Evolutionary conservation across 768 basidiomycete genomes (phyloP), one percentile per base, ranked within the genome.

Genomic region (Termitomyces sp.): DNA sequence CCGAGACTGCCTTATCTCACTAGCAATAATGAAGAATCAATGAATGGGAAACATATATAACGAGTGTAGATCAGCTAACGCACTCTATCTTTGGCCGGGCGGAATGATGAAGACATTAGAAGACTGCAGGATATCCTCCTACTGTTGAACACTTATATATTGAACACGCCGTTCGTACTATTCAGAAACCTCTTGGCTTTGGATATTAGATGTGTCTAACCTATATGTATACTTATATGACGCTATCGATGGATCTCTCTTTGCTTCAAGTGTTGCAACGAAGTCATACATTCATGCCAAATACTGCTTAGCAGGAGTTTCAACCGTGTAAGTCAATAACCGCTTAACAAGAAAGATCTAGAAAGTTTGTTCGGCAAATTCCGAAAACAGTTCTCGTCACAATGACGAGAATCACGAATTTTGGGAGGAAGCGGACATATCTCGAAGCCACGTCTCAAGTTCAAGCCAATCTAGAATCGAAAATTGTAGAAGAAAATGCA

Each of bases 351-450:
- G n/a, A n/a, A n/a, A n/a, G n/a, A n/a, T n/a, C n/a, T n/a, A n/a
- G n/a, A n/a, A n/a, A n/a, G n/a, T n/a, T n/a, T n/a, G 22, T 39
- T 59, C 54, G 58, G 54, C 42, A 26, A 56, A 20, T 15, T 29
- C 55, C 58, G 58, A 55, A 39, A 28, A 13, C 24, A 15, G 41
- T 16, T 18, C 20, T 33, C 20, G 8, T 2, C 37, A 53, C 33
- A 37, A 91, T 92, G 90, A 90, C 90, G 15, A 82, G 90, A 44
- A 73, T 85, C 56, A 90, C 90, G 9, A 85, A 83, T 63, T 79
- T 91, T 68, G 86, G 85, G n/a, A 78, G 80, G 54, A 92, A 92
- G 68, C 75, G 90, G 51, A 86, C 83, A 5, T 83, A 89, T 65
- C 61, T 90, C 15, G 77, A 91, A 59, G 86, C 88, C 15, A 84